Conservation (phyloP, 1,284 basidiomycete genomes). For the Boletus mariae region DNA sequence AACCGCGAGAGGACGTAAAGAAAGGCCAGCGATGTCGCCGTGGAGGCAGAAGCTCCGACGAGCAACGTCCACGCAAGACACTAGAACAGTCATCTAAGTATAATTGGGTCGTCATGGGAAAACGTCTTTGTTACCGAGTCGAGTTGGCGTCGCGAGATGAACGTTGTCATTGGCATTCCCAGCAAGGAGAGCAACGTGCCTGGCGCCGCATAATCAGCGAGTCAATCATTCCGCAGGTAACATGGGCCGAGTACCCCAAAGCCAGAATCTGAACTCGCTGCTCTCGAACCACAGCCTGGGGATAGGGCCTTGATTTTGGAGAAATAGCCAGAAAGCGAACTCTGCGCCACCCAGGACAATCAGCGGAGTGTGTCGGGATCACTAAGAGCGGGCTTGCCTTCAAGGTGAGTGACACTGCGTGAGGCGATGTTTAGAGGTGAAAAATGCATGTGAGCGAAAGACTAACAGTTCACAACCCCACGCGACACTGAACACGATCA, state of each 20-base stretch:
- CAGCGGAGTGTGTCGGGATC: neutral
- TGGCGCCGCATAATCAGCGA: conserved; percentile 28
- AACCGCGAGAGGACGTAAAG: conserved; percentile 65
- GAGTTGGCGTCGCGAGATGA: conserved; percentile 53
- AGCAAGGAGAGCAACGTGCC: conserved; percentile 59
- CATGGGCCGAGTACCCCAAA: conserved; percentile 42
- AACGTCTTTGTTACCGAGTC: conserved; percentile 43
- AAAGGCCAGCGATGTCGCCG: conserved; percentile 60
- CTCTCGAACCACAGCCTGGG: conserved; percentile 70
- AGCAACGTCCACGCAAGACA: conserved; percentile 68
- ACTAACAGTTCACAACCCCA: conserved; percentile 73
- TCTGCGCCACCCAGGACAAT: conserved; percentile 39
- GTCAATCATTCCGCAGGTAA: conserved; percentile 6
- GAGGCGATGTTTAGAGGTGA: conserved; percentile 1
- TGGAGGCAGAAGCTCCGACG: conserved; percentile 59
- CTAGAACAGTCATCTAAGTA: conserved; percentile 34
- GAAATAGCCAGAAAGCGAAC: conserved; percentile 73
- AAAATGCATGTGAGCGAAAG: neutral
- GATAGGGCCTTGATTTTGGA: conserved; percentile 64
- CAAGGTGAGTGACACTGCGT: conserved; percentile 71
- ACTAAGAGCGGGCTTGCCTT: conserved; percentile 43
- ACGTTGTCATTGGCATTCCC: conserved; percentile 64
- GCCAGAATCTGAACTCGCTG: conserved; percentile 62
- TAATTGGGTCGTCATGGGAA: neutral
- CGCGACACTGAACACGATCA: conserved; percentile 61